These are phyloP conservation scores for Chlorophyllum brunneum DNA, from an alignment of 768 basidiomycete species.

Conservation along the genomic window DNA sequence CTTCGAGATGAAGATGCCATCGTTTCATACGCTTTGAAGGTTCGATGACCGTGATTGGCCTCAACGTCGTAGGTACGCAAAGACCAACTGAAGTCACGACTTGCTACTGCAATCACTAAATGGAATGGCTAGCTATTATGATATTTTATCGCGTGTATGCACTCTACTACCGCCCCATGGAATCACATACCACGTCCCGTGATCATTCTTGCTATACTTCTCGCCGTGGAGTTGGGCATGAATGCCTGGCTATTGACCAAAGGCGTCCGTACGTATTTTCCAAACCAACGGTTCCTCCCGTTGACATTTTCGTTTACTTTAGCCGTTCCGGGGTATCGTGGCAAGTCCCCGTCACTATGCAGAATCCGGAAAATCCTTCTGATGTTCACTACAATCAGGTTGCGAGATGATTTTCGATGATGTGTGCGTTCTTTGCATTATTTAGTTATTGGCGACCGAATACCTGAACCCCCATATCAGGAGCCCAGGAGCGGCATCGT, in stretches of 20 bases:
- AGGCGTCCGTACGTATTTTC: slow-evolving; percentile 39
- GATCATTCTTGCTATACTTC: slow-evolving; percentile 26
- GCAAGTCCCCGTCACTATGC: slow-evolving; percentile 17
- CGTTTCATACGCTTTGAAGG: slow-evolving; percentile 52
- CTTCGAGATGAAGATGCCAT: slow-evolving; percentile 28
- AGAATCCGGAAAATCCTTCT: background rate
- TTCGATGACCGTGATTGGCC: slow-evolving; percentile 42
- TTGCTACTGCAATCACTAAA: background rate
- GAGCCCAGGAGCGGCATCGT: slow-evolving; percentile 33
- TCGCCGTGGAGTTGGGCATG: slow-evolving; percentile 38
- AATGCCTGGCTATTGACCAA: slow-evolving; percentile 51
- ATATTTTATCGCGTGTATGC: slow-evolving; percentile 50
- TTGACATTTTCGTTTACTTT: background rate
- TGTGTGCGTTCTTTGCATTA: background rate
- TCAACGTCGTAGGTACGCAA: slow-evolving; percentile 40
- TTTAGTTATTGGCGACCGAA: background rate
- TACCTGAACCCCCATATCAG: slow-evolving; percentile 18
- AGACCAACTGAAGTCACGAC: background rate
- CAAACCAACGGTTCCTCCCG: background rate
- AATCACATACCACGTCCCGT: slow-evolving; percentile 18
- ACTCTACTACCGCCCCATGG: slow-evolving; percentile 30
- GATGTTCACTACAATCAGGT: slow-evolving; percentile 22
- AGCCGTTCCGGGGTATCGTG: slow-evolving; percentile 38
- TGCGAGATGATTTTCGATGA: slow-evolving; percentile 39
- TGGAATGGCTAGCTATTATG: slow-evolving; percentile 35